These are phyloP conservation scores for Aspergillus ustus DNA, from an alignment of 2,329 filamentous ascomycete species.

Conservation along the genomic window DNA sequence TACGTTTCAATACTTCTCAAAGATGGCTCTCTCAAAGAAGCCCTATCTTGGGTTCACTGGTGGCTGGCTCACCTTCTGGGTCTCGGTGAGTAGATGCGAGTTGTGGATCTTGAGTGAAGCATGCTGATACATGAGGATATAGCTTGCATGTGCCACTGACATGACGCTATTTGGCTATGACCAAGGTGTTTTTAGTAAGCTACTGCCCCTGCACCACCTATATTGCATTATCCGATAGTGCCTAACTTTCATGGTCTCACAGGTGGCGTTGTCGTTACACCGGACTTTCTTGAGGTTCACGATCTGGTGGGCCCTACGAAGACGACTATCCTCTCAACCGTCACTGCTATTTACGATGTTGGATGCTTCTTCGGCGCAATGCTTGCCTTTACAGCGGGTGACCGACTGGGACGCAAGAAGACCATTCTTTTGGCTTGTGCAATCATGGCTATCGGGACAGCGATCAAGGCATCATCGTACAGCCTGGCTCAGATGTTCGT, in stretches of 20 bases:
- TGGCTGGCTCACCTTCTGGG: slow-evolving; percentile 62
- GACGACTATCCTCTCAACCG: slow-evolving; percentile 47
- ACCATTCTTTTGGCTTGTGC: slow-evolving; percentile 52
- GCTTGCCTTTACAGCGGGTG: slow-evolving; percentile 51
- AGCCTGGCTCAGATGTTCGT: slow-evolving; percentile 55
- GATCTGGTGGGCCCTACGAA: slow-evolving; percentile 46
- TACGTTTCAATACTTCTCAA: not conserved
- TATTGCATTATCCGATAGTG: not conserved
- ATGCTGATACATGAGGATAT: not conserved
- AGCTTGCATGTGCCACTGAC: slow-evolving; percentile 36
- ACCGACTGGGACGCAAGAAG: slow-evolving; percentile 53
- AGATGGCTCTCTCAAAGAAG: slow-evolving; percentile 26
- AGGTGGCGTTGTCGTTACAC: slow-evolving; percentile 60
- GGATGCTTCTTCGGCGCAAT: slow-evolving; percentile 63
- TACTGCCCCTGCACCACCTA: slow-evolving; percentile 1
- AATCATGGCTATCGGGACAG: slow-evolving; percentile 55
- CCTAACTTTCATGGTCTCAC: not conserved
- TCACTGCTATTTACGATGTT: slow-evolving; percentile 63
- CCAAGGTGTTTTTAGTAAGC: slow-evolving; percentile 5
- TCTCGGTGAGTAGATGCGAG: slow-evolving; percentile 41
- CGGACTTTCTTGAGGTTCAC: slow-evolving; percentile 56
- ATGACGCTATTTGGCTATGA: slow-evolving; percentile 13
- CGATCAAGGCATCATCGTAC: slow-evolving; percentile 53
- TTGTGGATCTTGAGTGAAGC: not conserved
- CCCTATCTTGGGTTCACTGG: slow-evolving; percentile 60